phyloP scores from a whole-genome alignment of 305 asterid species.

The Andrographis paniculata region DNA sequence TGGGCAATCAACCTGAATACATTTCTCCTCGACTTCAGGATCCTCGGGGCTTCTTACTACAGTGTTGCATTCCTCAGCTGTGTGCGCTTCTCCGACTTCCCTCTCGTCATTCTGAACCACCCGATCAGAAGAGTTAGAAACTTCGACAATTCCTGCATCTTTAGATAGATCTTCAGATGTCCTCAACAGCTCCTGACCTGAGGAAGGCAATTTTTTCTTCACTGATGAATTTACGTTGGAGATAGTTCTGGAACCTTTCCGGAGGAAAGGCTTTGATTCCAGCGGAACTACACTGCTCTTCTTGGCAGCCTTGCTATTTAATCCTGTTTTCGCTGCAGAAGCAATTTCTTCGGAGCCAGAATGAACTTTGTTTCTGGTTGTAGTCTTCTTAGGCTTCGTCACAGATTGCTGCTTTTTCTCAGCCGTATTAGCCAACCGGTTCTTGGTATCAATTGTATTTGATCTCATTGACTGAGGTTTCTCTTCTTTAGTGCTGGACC shows the following conservation, averaged over 20 bases:
- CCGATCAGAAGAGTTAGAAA: too few species aligned
- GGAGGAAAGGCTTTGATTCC: slow-evolving; percentile 89
- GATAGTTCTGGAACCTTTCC: slow-evolving; percentile 65
- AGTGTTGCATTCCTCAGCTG: too few species aligned
- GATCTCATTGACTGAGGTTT: slow-evolving; percentile 40
- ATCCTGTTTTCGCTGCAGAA: slow-evolving; percentile 39
- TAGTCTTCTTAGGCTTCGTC: slow-evolving; percentile 38
- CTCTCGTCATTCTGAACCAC: too few species aligned
- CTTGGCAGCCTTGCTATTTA: slow-evolving; percentile 65
- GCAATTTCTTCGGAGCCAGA: slow-evolving; percentile 41
- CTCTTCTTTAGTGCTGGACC: slow-evolving; percentile 42
- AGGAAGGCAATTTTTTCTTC: slow-evolving; percentile 35
- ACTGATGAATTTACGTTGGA: slow-evolving; percentile 35
- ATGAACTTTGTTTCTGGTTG: slow-evolving; percentile 43
- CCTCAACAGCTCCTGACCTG: slow-evolving; percentile 39
- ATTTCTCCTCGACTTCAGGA: slow-evolving; percentile 22
- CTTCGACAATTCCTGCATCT: slow-evolving; percentile 34
- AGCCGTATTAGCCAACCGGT: slow-evolving; percentile 30
- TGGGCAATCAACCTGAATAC: slow-evolving; percentile 18
- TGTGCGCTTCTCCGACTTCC: too few species aligned
- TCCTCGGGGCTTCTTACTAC: slow-evolving; percentile 8
- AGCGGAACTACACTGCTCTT: slow-evolving; percentile 88
- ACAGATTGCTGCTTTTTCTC: slow-evolving; percentile 55
- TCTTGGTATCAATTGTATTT: slow-evolving; percentile 39
- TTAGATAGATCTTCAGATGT: slow-evolving; percentile 24